Conservation (phyloP, 2,329 filamentous ascomycete species). For the Aspergillus floridensis region DNA sequence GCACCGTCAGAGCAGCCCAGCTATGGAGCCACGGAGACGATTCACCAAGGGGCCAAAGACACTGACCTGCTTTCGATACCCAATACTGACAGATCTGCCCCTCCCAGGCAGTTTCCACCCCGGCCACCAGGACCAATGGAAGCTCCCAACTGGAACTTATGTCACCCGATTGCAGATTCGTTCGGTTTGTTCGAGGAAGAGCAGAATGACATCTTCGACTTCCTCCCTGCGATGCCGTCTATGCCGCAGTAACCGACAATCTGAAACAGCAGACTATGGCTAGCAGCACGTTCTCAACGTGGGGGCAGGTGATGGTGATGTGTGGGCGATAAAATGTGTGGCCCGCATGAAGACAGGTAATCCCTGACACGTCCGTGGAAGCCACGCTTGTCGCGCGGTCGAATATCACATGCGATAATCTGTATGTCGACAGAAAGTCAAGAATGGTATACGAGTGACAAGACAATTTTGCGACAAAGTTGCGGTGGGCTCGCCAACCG, state of each 20-base stretch:
- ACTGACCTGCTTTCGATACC: slow-evolving; percentile 14
- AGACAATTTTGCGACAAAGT: neutral
- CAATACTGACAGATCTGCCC: slow-evolving; percentile 18
- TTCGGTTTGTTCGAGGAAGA: slow-evolving; percentile 38
- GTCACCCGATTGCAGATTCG: slow-evolving; percentile 36
- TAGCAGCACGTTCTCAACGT: neutral
- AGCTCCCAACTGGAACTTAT: slow-evolving; percentile 37
- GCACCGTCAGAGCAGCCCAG: neutral
- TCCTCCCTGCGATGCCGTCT: slow-evolving; percentile 35
- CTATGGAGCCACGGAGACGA: slow-evolving; percentile 11
- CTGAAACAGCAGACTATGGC: neutral
- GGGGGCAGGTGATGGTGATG: neutral
- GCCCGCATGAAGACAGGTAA: neutral
- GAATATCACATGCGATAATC: neutral
- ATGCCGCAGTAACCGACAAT: slow-evolving; percentile 21
- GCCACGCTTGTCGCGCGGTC: neutral
- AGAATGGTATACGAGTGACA: neutral
- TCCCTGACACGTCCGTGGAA: neutral
- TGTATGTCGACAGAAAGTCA: neutral
- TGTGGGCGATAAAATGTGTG: neutral
- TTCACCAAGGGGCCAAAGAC: slow-evolving; percentile 18
- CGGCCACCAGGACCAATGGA: slow-evolving; percentile 32
- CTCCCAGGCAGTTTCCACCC: slow-evolving; percentile 23
- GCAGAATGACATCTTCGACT: slow-evolving; percentile 38
- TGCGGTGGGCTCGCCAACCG: neutral